Base-by-base conservation (phyloP, 768 basidiomycete species). In the Rhizopogon roseolus region DNA sequence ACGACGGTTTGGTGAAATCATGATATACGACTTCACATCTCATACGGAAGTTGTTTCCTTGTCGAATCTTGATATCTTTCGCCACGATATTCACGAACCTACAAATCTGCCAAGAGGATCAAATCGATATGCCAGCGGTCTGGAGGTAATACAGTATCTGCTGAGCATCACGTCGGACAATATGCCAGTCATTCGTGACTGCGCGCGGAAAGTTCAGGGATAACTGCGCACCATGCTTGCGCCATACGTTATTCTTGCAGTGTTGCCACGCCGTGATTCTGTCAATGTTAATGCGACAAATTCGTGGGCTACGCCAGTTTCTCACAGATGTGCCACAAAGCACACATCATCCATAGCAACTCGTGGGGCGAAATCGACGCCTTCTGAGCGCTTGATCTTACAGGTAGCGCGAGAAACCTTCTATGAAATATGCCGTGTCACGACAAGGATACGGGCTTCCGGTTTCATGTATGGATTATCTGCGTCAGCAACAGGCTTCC, bases 11-110 rank as follows among this genome's bases (percentile, higher is more conserved):
- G 78, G 77, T 53, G 79, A 81, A 61, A 63, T 77, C 14, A 76
- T 78, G 72, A 63, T 78, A 6, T 80, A 78, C 56, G 67, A 79
- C 56, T 78, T 81, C 56, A 68, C 64, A 1, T 58, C 63, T 4
- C 75, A 74, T 4, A 62, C 79, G 8, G 62, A 71, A 7, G 55
- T 69, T 2, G 67, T 73, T 9, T 75, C 78, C 5, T 73, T 76
- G 56, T 56, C 69, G 4, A 67, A 75, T 41, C 59, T 78, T 29
- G 45, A 38, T 4, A 34, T 29, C 37, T 14, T n/a, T 29, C 36
- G 32, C 37, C 11, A 25, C 22, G 14, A 0, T 13, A 1, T 0
- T 6, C 7, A 16, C 2, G 4, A 10, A 11, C 4, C 5, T 6
- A 17, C 17, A 32, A 17, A 34, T 22, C 10, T 17, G 2, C 32